These are phyloP conservation scores for Balakata baccata DNA, from an alignment of 345 rosid genomes.

Conservation along the genomic window DNA sequence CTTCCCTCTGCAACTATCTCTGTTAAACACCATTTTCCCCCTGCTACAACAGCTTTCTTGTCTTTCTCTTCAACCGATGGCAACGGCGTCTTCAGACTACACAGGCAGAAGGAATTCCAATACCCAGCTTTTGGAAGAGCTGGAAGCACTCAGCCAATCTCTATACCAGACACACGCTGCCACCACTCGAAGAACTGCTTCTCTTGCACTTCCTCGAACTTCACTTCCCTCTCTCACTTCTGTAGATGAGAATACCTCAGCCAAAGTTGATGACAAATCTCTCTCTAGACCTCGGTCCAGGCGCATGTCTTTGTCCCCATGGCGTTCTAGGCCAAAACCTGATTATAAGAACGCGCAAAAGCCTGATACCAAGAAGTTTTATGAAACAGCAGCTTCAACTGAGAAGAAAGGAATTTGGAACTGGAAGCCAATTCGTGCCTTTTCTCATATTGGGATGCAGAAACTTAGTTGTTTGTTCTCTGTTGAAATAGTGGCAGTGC, in stretches of 20 bases:
- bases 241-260: conserved; percentile 35
- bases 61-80: too few relatives aligned
- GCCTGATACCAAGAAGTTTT: conserved; percentile 27
- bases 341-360: conserved; percentile 32
- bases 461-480: conserved; percentile 85
- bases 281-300: conserved; percentile 41
- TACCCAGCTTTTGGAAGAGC: conserved; percentile 74
- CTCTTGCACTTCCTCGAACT: conserved; percentile 75
- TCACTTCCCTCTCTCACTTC: conserved; percentile 44
- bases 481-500: conserved; percentile 75
- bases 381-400: conserved; percentile 27
- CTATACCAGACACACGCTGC: conserved; percentile 65
- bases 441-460: conserved; percentile 78
- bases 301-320: conserved; percentile 86
- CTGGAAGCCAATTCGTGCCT: conserved; percentile 90
- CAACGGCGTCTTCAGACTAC: conserved; percentile 47
- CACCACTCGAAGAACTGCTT: conserved; percentile 58
- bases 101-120: conserved; percentile 57
- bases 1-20: not conserved
- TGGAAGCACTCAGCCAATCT: conserved; percentile 72
- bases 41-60: not conserved
- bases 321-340: conserved; percentile 74
- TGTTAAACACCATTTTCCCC: not conserved
- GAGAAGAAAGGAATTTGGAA: conserved; percentile 83
- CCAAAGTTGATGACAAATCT: conserved; percentile 30